These are phyloP conservation scores for Plenodomus biglobosus DNA, from an alignment of 2,329 filamentous ascomycete species.

Conservation along the genomic window DNA sequence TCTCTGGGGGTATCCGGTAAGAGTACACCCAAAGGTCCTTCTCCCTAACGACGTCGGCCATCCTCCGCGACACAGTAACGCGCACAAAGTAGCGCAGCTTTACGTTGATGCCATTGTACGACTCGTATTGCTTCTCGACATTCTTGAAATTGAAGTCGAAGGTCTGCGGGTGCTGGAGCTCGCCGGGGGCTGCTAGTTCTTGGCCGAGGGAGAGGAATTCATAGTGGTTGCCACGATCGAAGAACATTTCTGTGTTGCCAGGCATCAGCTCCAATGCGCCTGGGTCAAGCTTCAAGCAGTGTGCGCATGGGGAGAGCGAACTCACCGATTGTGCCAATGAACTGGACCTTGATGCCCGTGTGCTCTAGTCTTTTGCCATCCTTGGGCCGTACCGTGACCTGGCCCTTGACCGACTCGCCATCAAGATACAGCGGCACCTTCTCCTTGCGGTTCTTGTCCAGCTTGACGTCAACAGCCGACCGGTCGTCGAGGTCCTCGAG, in stretches of 20 bases:
- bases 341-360: slow-evolving; percentile 98
- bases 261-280: slow-evolving; percentile 15
- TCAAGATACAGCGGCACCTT: slow-evolving; percentile 97
- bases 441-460: slow-evolving; percentile 96
- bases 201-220: slow-evolving; percentile 97
- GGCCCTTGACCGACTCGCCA: slow-evolving; percentile 95
- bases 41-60: slow-evolving; percentile 97
- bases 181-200: slow-evolving; percentile 92
- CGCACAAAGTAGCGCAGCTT: slow-evolving; percentile 98
- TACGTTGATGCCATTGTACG: slow-evolving; percentile 99
- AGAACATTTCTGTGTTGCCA: slow-evolving; percentile 84
- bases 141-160: slow-evolving; percentile 99
- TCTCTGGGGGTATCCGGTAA: slow-evolving; percentile 96
- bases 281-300: not conserved
- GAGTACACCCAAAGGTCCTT: slow-evolving; percentile 99
- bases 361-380: slow-evolving; percentile 98
- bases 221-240: slow-evolving; percentile 98
- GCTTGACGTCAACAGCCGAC: slow-evolving; percentile 94
- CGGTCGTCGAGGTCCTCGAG: slow-evolving; percentile 94
- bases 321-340: slow-evolving; percentile 96
- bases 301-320: slow-evolving; percentile 15
- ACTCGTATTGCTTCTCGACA: slow-evolving; percentile 99
- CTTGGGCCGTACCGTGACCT: slow-evolving; percentile 92
- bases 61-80: slow-evolving; percentile 92
- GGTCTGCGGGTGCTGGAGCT: slow-evolving; percentile 97